Base-by-base conservation (phyloP, 306 rosid genomes). In the Purshia tridentata region DNA sequence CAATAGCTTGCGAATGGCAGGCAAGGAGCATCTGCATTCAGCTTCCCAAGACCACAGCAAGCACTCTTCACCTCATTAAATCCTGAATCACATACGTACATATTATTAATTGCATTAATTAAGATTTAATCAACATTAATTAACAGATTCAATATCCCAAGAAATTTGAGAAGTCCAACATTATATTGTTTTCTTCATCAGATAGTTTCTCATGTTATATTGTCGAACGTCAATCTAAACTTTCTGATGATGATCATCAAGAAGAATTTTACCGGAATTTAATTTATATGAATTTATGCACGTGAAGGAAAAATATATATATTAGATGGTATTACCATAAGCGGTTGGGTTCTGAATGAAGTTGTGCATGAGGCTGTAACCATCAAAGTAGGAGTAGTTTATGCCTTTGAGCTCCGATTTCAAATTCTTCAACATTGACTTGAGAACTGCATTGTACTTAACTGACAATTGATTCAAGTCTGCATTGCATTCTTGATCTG, bases 41-140 rank as follows among this genome's bases (percentile, higher is more conserved):
- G 81, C 22, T 82, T 71, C 48, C 98, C 98, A 8, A 78, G 56
- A 6, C 96, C 98, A 69, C 98, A 92, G 77, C 98, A 92, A 9
- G 96, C 96, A 56, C 64, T 74, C 70, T 85, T 88, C 52, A 90
- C 83, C 77, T 92, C 88, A 2, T 19, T 23, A 86, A 90, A 88
- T 62, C 96, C 96, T 92, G 85, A 23, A 69, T 51, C 8, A 18
- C 35, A 58, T 29, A 29, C 35, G 29, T n/a, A 10, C 13, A 13
- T n/a, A 29, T 37, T 35, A 60, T 7, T 35, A 8, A 37, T 37
- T 12, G 20, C 46, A 35, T 16, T 37, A 37, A 14, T n/a, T n/a
- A n/a, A n/a, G n/a, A n/a, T n/a, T n/a, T n/a, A n/a, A n/a, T n/a
- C n/a, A n/a, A n/a, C 46, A 35, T 16, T 37, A 37, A 29, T 29